Percentiles rank a stretch among this genome's conserved stretches.
Conservation (phyloP, 2,329 filamentous ascomycete species). For the Exophiala lecanii-corni region DNA sequence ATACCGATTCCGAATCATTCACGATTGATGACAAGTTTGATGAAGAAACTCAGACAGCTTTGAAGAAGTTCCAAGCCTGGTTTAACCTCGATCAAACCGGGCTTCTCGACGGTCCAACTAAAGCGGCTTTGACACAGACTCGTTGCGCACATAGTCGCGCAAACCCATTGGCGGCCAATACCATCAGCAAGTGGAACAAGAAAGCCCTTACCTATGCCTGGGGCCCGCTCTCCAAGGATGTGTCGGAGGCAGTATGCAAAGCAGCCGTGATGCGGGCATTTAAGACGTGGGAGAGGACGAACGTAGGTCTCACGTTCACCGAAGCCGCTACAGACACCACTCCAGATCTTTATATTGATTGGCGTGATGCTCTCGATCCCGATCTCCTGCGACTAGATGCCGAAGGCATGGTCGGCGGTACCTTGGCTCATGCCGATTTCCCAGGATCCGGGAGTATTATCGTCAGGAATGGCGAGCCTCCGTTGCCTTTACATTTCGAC, state of each 20-base stretch:
- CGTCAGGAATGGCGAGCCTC: not conserved
- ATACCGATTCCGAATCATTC: not conserved
- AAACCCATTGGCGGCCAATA: slow-evolving; percentile 1
- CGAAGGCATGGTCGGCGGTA: slow-evolving; percentile 1
- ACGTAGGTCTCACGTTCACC: not conserved
- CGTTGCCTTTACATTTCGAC: slow-evolving; percentile 1
- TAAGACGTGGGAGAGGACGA: not conserved
- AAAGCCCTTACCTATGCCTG: not conserved
- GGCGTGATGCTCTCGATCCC: not conserved
- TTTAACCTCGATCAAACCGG: not conserved
- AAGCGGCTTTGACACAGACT: not conserved
- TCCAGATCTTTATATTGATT: not conserved
- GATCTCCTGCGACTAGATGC: not conserved
- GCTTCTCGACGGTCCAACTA: not conserved
- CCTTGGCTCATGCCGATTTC: slow-evolving; percentile 2
- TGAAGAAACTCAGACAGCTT: not conserved
- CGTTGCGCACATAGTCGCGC: not conserved
- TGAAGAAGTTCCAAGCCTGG: slow-evolving; percentile 1
- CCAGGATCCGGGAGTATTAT: not conserved
- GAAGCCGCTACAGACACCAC: not conserved
- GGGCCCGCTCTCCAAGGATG: not conserved
- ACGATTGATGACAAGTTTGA: not conserved
- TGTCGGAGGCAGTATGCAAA: not conserved
- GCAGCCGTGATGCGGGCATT: not conserved
- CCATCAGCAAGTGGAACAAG: slow-evolving; percentile 1